Evolutionary conservation across 2,329 filamentous ascomycete species (phyloP), one percentile per base, ranked within the genome.

Genomic region (Trichophyton benhamiae): DNA sequence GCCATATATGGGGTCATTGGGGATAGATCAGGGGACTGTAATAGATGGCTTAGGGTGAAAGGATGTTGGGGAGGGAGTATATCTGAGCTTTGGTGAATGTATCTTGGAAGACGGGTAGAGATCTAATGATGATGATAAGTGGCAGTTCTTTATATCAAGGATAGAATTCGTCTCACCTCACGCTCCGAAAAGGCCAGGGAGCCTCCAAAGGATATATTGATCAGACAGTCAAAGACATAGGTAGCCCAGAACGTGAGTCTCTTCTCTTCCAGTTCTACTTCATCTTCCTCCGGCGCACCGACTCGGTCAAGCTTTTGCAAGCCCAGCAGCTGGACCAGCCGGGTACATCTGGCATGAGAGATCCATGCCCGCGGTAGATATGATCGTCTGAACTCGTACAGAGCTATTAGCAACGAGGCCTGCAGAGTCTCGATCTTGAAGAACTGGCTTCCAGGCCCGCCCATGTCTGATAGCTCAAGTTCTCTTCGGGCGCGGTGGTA

Each of bases 401-500:
- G 58, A 2, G 58, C 58, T 8, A 59, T 46, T 11, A 59, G 42
- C 11, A 59, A 30, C 13, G 58, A 59, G 25, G 58, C 58, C 20
- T 59, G 58, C 13, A 59, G 58, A n/a, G 58, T 59, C 36, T 59
- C 58, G 36, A 59, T 49, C 17, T 42, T 46, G 38, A 59, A 59
- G 30, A 59, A 59, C 20, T 42, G 41, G 27, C 41, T 59, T 20
- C 58, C 58, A 6, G 58, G 42, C 3, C 58, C 58, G 5, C 58
- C 58, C 58, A 59, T 59, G 22, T 59, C 58, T 33, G 58, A 59
- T 36, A 59, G 42, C 58, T 59, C 58, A 27, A 59, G 58, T 49
- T 59, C 58, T 30, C 42, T 59, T 25, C 58, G 38, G n/a, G 58
- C 58, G 4, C 58, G 41, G 25, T 59, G 58, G 44, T 59, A 59